A percentile compares a stretch with the other conserved stretches of the same genome.
Evolutionary conservation across 306 rosid genomes (phyloP).

Genomic region (Fragaria vesca): DNA sequence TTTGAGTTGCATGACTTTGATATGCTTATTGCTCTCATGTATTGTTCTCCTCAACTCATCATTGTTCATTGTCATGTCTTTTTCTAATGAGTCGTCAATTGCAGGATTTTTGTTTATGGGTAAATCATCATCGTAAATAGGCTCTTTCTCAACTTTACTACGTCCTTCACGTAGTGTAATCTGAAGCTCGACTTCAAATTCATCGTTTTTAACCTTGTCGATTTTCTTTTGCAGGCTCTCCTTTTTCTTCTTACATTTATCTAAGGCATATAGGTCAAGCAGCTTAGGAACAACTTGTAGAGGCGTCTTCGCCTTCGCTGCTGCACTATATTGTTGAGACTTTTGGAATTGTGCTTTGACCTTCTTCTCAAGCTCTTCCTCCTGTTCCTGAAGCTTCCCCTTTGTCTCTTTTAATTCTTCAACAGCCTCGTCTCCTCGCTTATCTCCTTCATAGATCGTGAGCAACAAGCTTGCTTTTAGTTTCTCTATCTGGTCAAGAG

Average conservation of each 20-base stretch:
- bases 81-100: not conserved
- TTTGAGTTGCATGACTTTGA: not conserved
- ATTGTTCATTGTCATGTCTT: not conserved
- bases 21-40: not conserved
- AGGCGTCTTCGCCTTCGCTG: not conserved
- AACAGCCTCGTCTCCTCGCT: not conserved
- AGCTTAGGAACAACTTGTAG: not conserved
- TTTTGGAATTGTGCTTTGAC: not conserved
- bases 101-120: not conserved
- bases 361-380: not conserved
- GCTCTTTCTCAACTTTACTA: not conserved
- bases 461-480: not conserved
- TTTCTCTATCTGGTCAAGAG: not conserved
- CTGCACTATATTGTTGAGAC: not conserved
- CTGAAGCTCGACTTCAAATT: not conserved
- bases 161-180: not conserved
- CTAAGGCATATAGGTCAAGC: no score
- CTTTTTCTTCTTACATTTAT: not conserved
- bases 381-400: not conserved
- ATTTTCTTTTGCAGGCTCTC: not conserved
- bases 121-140: not conserved
- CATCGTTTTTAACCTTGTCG: not conserved
- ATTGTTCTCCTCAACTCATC: not conserved
- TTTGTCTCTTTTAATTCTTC: not conserved
- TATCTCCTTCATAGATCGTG: not conserved